Evolutionary conservation across 2,329 filamentous ascomycete genomes (phyloP).

Genomic region (Davidsoniella eucalypti): DNA sequence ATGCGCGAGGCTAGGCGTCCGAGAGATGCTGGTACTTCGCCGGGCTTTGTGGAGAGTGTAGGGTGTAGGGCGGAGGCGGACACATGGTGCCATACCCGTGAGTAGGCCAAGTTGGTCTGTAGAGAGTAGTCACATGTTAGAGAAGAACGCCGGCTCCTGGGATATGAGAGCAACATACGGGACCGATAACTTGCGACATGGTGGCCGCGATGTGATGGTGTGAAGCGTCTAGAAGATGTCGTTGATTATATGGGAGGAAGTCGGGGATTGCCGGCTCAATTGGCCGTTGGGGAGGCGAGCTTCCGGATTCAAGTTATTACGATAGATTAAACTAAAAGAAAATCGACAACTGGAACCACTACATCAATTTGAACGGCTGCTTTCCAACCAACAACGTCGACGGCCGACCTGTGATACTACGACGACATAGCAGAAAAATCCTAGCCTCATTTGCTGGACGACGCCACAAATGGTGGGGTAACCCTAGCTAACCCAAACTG

Average conservation of each 20-base stretch:
- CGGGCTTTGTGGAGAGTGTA: slow-evolving; percentile 39
- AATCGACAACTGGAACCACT: background rate
- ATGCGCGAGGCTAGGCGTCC: slow-evolving; percentile 81
- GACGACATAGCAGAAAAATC: slow-evolving; percentile 6
- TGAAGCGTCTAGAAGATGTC: slow-evolving; percentile 13
- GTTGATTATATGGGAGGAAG: slow-evolving; percentile 7
- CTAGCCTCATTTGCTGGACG: background rate
- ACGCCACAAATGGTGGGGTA: slow-evolving; percentile 8
- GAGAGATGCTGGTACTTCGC: slow-evolving; percentile 57
- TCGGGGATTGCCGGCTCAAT: background rate
- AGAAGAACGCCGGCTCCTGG: too few relatives aligned
- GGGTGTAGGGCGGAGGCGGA: slow-evolving; percentile 53
- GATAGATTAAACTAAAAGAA: background rate
- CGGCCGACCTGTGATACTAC: background rate
- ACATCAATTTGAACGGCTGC: background rate
- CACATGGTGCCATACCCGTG: slow-evolving; percentile 79
- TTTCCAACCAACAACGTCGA: background rate
- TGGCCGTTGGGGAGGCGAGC: background rate
- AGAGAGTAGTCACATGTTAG: slow-evolving; percentile 9
- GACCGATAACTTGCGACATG: slow-evolving; percentile 68
- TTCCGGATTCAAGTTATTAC: background rate
- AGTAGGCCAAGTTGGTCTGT: slow-evolving; percentile 91
- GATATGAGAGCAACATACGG: slow-evolving; percentile 34
- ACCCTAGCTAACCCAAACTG: slow-evolving; percentile 2
- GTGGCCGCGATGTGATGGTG: slow-evolving; percentile 14